Base-by-base conservation (phyloP, 2,329 filamentous ascomycete species). In the Scorias spongiosa region DNA sequence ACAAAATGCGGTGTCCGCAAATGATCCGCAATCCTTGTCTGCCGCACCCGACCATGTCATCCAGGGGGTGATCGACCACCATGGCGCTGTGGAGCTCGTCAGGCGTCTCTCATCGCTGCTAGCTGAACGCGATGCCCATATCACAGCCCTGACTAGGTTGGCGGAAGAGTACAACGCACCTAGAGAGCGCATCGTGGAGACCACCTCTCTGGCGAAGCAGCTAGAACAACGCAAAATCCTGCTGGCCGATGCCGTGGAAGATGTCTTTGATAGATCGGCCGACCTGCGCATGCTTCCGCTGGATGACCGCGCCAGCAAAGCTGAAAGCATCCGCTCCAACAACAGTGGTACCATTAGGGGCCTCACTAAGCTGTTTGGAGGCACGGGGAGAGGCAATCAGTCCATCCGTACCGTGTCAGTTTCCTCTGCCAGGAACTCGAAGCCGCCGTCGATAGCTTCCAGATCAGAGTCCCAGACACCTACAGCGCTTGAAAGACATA, bases 81-180 rank as follows among this genome's bases (percentile, higher is more conserved):
- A 54, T 9, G 57, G 57, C 20, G 57, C 56, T 8, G 49, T 54
- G 26, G 49, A 51, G 6, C 46, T 60, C 9, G 51, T 58, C n/a
- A 45, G 52, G 26, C 49, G 56, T 32, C 44, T 60, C 37, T 49
- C 55, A 7, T 47, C 46, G 8, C 43, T 57, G 28, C 47, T 60
- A 15, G 57, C 57, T 11, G 52, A 59, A 46, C 46, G 57, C 18
- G 57, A 60, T 51, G 57, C 57, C 9, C 56, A 59, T 45, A 54
- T 60, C 17, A 59, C 57, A 10, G 57, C 57, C 10, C 46, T 60
- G 41, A 58, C 53, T 20, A 50, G 56, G 8, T 43, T 60, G 14
- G 55, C 54, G 10, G 54, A 60, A 43, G 57, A 60, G 43, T 58
- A 56, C 42, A 56, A 55, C 12, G 50, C 59, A 8, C 57, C 57